Evolutionary conservation across 1,284 basidiomycete species (phyloP), one percentile per base, ranked within the genome.

Genomic region (Leccinum pachyderme): DNA sequence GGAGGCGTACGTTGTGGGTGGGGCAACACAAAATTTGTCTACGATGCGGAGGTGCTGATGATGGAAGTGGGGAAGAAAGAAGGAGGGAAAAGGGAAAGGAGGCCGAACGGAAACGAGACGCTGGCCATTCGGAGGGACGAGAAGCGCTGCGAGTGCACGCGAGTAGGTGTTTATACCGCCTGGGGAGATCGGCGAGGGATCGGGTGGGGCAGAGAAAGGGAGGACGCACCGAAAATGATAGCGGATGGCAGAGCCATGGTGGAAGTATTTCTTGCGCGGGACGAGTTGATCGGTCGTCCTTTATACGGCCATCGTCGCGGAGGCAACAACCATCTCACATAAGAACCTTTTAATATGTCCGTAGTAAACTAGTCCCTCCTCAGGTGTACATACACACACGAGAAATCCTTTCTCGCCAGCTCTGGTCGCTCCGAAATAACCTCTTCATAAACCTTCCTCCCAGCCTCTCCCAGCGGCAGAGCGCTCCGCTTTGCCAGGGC

Each of bases 21-120:
- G 93, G 13, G 75, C 66, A 37, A 95, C 89, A 24, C 89, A 91
- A 72, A 85, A 93, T 69, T 92, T 91, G 74, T 95, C 93, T 45
- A 92, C 90, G 61, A 93, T 87, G 50, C 87, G 82, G 18, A 91
- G 74, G 67, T 84, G 77, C 89, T 91, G 13, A 18, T 22, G 27
- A 15, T 13, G 46, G 48, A 59, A 53, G 47, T 28, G 49, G 49
- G 41, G 53, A 28, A 32, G 33, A 47, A 1, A 53, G 60, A 57
- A 32, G 15, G 35, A 50, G 27, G 18, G 55, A 47, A 37, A n/a
- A 33, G 46, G 41, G 37, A 15, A 35, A 47, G 41, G 24, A 47
- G 4, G 7, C 78, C 87, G 57, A 66, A 93, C 89, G 48, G 86
- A 84, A 52, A 93, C 90, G 35, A 91, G 79, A 47, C 84, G 74